Base-by-base conservation (phyloP, 768 basidiomycete genomes). In the Russula vinacea region DNA sequence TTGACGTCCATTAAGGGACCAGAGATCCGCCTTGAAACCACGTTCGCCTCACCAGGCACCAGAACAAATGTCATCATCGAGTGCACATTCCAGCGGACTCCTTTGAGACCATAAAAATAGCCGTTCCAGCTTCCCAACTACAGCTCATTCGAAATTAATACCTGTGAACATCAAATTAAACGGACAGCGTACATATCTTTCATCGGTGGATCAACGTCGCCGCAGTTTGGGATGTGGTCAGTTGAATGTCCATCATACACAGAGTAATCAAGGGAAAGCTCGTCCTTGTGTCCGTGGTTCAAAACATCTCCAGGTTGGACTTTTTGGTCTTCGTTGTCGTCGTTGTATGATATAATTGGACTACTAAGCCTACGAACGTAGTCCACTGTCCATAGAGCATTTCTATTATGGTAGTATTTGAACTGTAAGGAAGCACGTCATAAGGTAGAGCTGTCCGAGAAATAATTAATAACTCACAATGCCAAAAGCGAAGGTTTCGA, bases 401-500 rank as follows among this genome's bases (percentile, higher is more conserved):
- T 47, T 14, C 1, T 2, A n/a, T 22, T 10, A 37, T 52, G 5
- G 16, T 22, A 19, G 24, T 67, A 56, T 17, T 45, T 60, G 24
- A 62, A 66, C 67, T 68, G 3, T 3, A 26, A 44, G 26, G 26
- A 32, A 35, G n/a, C 8, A 17, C 6, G 14, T 55, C 51, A 62
- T 10, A 26, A 54, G 26, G 14, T 16, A n/a, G 14, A 26, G 26
- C 6, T 2, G 1, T 7, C 39, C 22, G 29, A 14, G 22, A n/a
- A 37, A 22, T 29, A 24, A 44, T 33, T 44, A 42, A 40, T 9
- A 19, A 62, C 61, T 24, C 8, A 71, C 70, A 2, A 69, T 58
- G 7, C 70, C 70, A 39, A 64, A 45, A 1, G 70, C 71, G 47
- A 71, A 71, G 10, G 17, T 54, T 40, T 66, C 44, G 53, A 71